phyloP scores from a whole-genome alignment of 345 rosid species.

The Citrus hindsii region DNA sequence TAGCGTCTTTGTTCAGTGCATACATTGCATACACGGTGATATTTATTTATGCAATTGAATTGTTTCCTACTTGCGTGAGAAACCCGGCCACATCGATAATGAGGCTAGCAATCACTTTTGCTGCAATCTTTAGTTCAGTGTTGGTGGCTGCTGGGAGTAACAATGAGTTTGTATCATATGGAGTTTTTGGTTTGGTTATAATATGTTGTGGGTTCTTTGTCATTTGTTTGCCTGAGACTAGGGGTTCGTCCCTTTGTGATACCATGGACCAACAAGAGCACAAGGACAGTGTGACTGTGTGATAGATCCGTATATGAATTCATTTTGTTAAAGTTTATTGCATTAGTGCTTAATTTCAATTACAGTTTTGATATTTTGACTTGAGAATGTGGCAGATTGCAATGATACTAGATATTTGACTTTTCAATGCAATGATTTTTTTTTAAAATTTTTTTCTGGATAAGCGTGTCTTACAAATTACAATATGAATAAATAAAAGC shows the following conservation, averaged over 20 bases:
- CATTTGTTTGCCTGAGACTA: conserved; percentile 35
- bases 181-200: conserved; percentile 26
- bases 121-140: conserved; percentile 10
- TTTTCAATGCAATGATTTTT: no score
- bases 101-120: conserved; percentile 33
- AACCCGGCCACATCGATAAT: conserved; percentile 40
- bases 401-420: no score
- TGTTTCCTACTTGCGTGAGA: conserved; percentile 45
- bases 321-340: no score
- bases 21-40: background rate
- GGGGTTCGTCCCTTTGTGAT: conserved; percentile 27
- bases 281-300: conserved; percentile 6
- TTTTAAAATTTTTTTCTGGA: no score
- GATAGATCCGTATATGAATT: background rate
- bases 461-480: no score
- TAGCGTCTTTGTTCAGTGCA: conserved; percentile 45
- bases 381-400: no score
- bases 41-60: conserved; percentile 25
- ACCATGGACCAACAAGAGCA: conserved; percentile 37
- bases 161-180: conserved; percentile 17
- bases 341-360: no score
- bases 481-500: no score
- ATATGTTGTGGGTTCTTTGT: conserved; percentile 25
- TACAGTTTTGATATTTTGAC: no score
- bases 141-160: conserved; percentile 20